A percentile compares a stretch with the other conserved stretches of the same genome.
Conservation (phyloP, 2,329 filamentous ascomycete genomes). For the Dissoconium aciculare region DNA sequence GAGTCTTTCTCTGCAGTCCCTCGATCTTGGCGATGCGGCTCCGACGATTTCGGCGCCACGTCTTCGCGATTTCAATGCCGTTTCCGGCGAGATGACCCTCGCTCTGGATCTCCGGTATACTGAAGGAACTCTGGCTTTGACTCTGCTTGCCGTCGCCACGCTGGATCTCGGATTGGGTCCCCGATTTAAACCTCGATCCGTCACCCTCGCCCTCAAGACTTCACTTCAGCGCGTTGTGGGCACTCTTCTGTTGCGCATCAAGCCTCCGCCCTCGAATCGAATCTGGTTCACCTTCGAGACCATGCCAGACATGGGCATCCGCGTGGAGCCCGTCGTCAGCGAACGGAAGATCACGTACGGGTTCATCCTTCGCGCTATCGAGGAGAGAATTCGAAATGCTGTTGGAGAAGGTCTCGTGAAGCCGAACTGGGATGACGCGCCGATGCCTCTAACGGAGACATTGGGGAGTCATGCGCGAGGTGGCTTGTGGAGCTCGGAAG, state of each 20-base stretch:
- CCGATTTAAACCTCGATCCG: constrained; percentile 78
- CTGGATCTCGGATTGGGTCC: constrained; percentile 72
- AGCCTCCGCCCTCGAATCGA: constrained; percentile 87
- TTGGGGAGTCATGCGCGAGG: constrained; percentile 64
- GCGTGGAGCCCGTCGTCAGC: constrained; percentile 91
- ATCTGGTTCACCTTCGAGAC: constrained; percentile 91
- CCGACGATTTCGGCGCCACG: constrained; percentile 81
- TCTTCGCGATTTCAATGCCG: constrained; percentile 73
- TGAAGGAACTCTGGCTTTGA: constrained; percentile 75
- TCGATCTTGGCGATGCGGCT: constrained; percentile 73
- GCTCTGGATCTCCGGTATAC: constrained; percentile 81
- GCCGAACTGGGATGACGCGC: constrained; percentile 87
- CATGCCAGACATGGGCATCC: constrained; percentile 87
- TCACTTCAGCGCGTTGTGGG: constrained; percentile 75
- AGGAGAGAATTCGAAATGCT: constrained; percentile 87
- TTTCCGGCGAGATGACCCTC: constrained; percentile 77
- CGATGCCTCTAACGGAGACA: constrained; percentile 64
- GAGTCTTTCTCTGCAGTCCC: constrained; percentile 63
- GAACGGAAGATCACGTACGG: constrained; percentile 90
- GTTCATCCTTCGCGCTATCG: constrained; percentile 80
- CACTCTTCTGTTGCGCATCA: constrained; percentile 71
- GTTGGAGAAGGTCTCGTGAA: constrained; percentile 80
- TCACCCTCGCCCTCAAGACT: constrained; percentile 75
- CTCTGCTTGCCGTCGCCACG: constrained; percentile 81
- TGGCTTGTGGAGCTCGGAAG: constrained; percentile 56